Evolutionary conservation across 2,329 filamentous ascomycete genomes (phyloP).

Genomic region (Elsinoe perseae): DNA sequence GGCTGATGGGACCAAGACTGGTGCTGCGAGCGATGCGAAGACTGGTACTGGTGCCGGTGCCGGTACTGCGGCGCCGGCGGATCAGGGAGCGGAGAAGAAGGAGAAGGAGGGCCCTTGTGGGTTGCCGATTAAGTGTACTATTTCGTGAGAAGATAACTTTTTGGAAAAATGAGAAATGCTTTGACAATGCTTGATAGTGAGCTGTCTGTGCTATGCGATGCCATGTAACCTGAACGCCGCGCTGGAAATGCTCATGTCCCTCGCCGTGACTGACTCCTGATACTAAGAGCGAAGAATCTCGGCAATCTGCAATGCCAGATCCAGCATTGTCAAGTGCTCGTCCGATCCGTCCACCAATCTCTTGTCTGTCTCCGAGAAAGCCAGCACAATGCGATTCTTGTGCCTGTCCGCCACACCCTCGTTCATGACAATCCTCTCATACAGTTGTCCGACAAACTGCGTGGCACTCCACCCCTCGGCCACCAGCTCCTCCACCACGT

Average conservation of each 20-base stretch:
- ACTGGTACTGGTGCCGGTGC: constrained; percentile 16
- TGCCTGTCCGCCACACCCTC: constrained; percentile 74
- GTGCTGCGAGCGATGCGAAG: too few species aligned
- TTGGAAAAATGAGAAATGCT: constrained; percentile 13
- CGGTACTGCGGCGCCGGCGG: constrained; percentile 20
- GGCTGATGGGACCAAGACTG: constrained; percentile 16
- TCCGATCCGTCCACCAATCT: constrained; percentile 88
- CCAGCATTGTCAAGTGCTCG: constrained; percentile 85
- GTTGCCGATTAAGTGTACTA: constrained; percentile 64
- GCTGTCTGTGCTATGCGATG: background rate
- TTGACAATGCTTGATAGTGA: background rate
- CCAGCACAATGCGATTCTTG: constrained; percentile 80
- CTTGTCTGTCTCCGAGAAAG: constrained; percentile 94
- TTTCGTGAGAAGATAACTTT: constrained; percentile 44
- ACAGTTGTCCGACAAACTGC: constrained; percentile 78
- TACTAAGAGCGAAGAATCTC: constrained; percentile 19
- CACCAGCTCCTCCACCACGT: constrained; percentile 79
- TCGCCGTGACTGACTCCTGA: background rate
- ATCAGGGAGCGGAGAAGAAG: constrained; percentile 36
- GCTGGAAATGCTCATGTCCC: background rate
- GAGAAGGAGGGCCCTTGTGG: constrained; percentile 66
- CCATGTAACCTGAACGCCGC: constrained; percentile 1
- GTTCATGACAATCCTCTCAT: constrained; percentile 65
- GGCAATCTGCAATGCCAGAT: constrained; percentile 67
- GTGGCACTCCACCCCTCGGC: constrained; percentile 95